Evolutionary conservation across 2,329 filamentous ascomycete species (phyloP).

Genomic region (Neodidymelliopsis sp.): DNA sequence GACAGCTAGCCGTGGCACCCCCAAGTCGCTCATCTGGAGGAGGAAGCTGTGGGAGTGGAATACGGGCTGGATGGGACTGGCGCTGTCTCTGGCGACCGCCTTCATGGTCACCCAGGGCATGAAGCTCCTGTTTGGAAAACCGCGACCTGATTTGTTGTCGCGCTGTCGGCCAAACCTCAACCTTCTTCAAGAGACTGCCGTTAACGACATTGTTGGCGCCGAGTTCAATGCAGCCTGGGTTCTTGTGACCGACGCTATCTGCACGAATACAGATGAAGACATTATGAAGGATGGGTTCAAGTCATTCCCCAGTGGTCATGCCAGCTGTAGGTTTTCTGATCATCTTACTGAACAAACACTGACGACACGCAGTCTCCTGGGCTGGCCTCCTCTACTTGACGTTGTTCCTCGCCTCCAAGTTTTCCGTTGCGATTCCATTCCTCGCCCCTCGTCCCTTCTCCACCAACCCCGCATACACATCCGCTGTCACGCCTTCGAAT

Average conservation of each 20-base stretch:
- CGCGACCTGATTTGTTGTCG: slow-evolving; percentile 68
- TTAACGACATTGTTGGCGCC: slow-evolving; percentile 65
- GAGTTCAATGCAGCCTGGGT: slow-evolving; percentile 64
- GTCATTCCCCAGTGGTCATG: slow-evolving; percentile 81
- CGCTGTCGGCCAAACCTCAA: slow-evolving; percentile 79
- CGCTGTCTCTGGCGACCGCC: slow-evolving; percentile 71
- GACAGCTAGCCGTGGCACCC: slow-evolving; percentile 68
- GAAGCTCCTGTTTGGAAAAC: slow-evolving; percentile 76
- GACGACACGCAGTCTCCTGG: slow-evolving; percentile 63
- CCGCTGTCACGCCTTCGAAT: slow-evolving; percentile 51
- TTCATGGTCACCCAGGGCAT: slow-evolving; percentile 86
- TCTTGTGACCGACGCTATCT: slow-evolving; percentile 80
- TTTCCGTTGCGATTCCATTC: slow-evolving; percentile 76
- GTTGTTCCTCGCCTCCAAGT: slow-evolving; percentile 85
- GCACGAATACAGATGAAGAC: slow-evolving; percentile 67
- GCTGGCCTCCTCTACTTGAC: slow-evolving; percentile 85
- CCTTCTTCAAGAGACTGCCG: slow-evolving; percentile 60
- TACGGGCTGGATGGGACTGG: slow-evolving; percentile 82
- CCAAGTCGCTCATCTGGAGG: slow-evolving; percentile 72
- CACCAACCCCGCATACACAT: slow-evolving; percentile 58
- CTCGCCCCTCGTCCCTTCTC: slow-evolving; percentile 61
- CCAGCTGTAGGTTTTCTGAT: slow-evolving; percentile 62
- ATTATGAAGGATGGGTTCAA: slow-evolving; percentile 82
- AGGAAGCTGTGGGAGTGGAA: slow-evolving; percentile 93
- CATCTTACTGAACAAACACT: not conserved